Evolutionary conservation across 192 early-diverging fungal species (phyloP).

Genomic region (Coemansia sp.): DNA sequence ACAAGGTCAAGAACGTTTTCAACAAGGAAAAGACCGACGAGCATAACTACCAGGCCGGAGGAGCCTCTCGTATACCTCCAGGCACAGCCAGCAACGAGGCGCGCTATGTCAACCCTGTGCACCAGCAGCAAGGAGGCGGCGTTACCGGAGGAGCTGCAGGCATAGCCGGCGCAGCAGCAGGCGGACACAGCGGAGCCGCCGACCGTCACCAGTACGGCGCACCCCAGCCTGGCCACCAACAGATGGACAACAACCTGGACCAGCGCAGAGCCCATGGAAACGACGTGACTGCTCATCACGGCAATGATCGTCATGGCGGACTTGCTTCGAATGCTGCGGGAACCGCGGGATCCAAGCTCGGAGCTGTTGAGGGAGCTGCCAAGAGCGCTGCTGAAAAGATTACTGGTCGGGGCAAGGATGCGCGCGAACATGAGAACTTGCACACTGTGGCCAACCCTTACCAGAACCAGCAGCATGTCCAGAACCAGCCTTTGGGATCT

Average conservation of each 20-base stretch:
- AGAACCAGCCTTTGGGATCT: neutral
- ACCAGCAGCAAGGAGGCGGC: neutral
- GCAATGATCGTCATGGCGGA: constrained; percentile 4
- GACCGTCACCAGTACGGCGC: neutral
- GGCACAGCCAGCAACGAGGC: neutral
- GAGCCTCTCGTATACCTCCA: neutral
- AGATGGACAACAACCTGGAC: neutral
- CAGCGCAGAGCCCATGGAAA: neutral
- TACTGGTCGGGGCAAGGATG: neutral
- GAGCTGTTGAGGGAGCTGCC: constrained; percentile 1
- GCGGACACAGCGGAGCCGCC: constrained; percentile 8
- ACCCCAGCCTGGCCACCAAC: neutral
- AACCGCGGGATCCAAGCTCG: neutral
- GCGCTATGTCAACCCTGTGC: neutral
- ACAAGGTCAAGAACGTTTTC: constrained; percentile 21
- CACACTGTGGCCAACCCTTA: neutral
- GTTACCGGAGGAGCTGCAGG: neutral
- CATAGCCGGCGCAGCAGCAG: constrained; percentile 4
- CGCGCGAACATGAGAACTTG: neutral
- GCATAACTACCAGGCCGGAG: constrained; percentile 11
- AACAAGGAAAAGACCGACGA: constrained; percentile 13
- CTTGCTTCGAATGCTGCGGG: neutral
- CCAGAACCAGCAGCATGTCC: neutral
- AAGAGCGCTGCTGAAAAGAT: constrained; percentile 1
- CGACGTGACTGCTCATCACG: neutral